phyloP scores from a whole-genome alignment of 306 rosid species.

The Quercus ilex region DNA sequence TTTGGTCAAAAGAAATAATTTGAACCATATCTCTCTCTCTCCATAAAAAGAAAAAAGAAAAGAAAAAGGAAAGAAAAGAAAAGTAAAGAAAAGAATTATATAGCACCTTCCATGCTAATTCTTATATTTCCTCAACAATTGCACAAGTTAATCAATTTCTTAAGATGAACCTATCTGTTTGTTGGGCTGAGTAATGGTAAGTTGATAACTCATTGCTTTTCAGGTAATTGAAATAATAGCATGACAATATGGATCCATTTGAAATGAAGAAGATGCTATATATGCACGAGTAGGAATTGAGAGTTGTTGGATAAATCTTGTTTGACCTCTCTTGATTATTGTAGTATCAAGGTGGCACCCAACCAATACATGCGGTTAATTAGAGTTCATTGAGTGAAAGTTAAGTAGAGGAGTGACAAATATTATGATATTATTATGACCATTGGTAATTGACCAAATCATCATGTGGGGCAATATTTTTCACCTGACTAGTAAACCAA shows the following conservation, averaged over 20 bases:
- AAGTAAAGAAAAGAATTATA: background rate
- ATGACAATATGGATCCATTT: background rate
- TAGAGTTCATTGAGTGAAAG: background rate
- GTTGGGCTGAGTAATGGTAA: too few species aligned
- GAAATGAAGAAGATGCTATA: background rate
- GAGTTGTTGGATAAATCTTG: background rate
- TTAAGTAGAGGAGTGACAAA: background rate
- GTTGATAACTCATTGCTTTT: background rate
- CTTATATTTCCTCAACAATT: background rate
- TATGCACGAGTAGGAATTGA: background rate
- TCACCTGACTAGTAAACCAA: too few species aligned
- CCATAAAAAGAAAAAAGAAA: too few species aligned
- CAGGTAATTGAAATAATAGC: background rate
- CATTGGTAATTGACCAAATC: too few species aligned
- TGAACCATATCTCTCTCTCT: too few species aligned
- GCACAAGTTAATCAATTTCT: background rate
- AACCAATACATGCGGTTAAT: background rate
- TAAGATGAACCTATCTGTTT: background rate
- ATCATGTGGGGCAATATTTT: too few species aligned
- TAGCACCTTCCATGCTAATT: background rate
- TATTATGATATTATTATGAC: background rate
- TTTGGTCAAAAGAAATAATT: too few species aligned
- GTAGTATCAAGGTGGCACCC: background rate
- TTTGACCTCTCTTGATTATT: background rate
- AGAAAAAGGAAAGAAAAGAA: too few species aligned